phyloP scores from a whole-genome alignment of 2,329 filamentous ascomycete genomes.

The Colletotrichum sp. region DNA sequence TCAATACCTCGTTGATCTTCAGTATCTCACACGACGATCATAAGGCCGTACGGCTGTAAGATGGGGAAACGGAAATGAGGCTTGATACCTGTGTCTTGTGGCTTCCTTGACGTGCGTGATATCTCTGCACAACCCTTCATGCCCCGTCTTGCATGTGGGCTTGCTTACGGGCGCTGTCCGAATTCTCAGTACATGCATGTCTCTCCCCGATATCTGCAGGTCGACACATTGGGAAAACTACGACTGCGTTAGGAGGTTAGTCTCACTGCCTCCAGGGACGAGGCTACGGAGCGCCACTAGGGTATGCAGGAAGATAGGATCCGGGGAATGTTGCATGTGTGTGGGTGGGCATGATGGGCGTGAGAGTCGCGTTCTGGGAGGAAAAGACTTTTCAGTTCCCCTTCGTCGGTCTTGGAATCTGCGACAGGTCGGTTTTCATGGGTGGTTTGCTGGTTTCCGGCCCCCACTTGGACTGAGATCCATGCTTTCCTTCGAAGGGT shows the following conservation, averaged over 20 bases:
- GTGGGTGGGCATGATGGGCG: background rate
- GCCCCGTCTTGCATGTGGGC: background rate
- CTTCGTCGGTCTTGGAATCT: constrained; percentile 12
- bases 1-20: background rate
- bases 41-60: background rate
- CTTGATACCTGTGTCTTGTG: background rate
- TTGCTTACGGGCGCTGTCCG: background rate
- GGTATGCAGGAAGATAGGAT: constrained; percentile 15
- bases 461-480: background rate
- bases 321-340: constrained; percentile 14
- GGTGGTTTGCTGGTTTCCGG: background rate
- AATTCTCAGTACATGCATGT: constrained; percentile 1
- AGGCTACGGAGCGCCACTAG: constrained; percentile 1
- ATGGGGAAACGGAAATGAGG: background rate
- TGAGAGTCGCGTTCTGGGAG: background rate
- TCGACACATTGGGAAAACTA: background rate
- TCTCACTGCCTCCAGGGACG: background rate
- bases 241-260: background rate
- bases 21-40: background rate
- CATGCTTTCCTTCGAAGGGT: background rate
- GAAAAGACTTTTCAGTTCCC: background rate
- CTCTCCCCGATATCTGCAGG: constrained; percentile 7
- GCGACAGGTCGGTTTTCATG: constrained; percentile 3
- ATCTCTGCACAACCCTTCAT: background rate
- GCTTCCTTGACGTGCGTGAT: background rate